phyloP scores from a whole-genome alignment of 2,329 filamentous ascomycete genomes.

The Penicillium sp. region DNA sequence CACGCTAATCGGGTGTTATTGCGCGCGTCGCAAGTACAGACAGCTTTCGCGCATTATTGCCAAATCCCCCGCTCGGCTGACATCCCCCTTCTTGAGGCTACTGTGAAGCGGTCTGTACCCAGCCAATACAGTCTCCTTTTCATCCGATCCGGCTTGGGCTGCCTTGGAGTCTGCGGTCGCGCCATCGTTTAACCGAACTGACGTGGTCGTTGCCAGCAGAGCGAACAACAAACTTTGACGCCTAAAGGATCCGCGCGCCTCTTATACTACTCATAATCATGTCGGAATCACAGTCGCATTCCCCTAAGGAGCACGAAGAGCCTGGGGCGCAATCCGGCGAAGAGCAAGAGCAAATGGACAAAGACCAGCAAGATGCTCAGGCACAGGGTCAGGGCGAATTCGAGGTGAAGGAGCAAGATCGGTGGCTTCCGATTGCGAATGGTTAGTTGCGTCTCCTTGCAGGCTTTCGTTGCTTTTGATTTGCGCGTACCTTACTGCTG shows the following conservation, averaged over 20 bases:
- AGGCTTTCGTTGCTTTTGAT: constrained; percentile 47
- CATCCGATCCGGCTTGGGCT: constrained; percentile 28
- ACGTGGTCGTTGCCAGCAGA: constrained; percentile 49
- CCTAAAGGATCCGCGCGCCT: constrained; percentile 39
- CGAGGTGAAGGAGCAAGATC: constrained; percentile 98
- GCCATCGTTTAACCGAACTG: constrained; percentile 36
- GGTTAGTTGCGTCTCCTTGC: constrained; percentile 69
- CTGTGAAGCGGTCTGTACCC: constrained; percentile 43
- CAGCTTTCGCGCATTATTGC: constrained; percentile 30
- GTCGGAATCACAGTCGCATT: constrained; percentile 72
- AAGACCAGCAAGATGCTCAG: constrained; percentile 63
- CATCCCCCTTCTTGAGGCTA: constrained; percentile 31
- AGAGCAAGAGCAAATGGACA: constrained; percentile 86
- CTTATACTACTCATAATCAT: constrained; percentile 68
- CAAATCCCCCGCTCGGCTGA: constrained; percentile 35
- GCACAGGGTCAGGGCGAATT: constrained; percentile 81
- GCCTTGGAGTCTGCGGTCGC: constrained; percentile 26
- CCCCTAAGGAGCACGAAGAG: constrained; percentile 87
- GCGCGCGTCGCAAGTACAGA: constrained; percentile 31
- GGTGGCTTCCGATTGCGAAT: constrained; percentile 99
- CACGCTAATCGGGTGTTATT: constrained; percentile 27
- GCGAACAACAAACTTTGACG: constrained; percentile 33
- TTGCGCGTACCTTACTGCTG: constrained; percentile 52
- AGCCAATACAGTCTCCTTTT: constrained; percentile 31
- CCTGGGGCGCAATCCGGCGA: constrained; percentile 91